Evolutionary conservation across 176 grass and related monocot species (phyloP).

Genomic region (Pontederia crassipes): DNA sequence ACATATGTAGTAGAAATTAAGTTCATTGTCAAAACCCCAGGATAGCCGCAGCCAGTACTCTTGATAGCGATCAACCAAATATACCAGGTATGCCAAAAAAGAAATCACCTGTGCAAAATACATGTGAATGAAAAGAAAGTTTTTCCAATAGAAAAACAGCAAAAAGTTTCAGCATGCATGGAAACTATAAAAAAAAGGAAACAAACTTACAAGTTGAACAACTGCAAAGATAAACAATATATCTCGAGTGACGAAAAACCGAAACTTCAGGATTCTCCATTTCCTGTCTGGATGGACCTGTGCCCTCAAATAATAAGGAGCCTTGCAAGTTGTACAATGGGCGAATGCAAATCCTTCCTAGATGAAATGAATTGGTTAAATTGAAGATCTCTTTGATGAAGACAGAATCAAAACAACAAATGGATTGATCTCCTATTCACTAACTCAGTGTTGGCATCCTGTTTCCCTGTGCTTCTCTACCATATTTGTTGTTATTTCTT

Average conservation of each 20-base stretch:
- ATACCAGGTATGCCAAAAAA: constrained; percentile 74
- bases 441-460: too few species aligned
- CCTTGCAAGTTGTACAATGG: constrained; percentile 99
- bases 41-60: constrained; percentile 76
- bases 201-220: constrained; percentile 73
- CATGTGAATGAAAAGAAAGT: background rate
- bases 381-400: background rate
- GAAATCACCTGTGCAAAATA: constrained; percentile 62
- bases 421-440: background rate
- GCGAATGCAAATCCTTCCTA: constrained; percentile 99
- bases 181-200: constrained; percentile 14
- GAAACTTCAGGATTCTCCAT: constrained; percentile 94
- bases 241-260: constrained; percentile 98
- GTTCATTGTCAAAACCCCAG: constrained; percentile 86
- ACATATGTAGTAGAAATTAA: constrained; percentile 99
- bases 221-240: constrained; percentile 90
- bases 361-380: constrained; percentile 15
- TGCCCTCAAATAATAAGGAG: constrained; percentile 94
- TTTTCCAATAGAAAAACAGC: background rate
- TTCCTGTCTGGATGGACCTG: constrained; percentile 94
- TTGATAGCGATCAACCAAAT: constrained; percentile 81
- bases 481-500: too few species aligned
- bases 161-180: constrained; percentile 20
- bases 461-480: too few species aligned
- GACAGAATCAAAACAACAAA: background rate